Evolutionary conservation across 2,329 filamentous ascomycete species (phyloP), one percentile per base, ranked within the genome.

Genomic region (Metarhizium brunneum): DNA sequence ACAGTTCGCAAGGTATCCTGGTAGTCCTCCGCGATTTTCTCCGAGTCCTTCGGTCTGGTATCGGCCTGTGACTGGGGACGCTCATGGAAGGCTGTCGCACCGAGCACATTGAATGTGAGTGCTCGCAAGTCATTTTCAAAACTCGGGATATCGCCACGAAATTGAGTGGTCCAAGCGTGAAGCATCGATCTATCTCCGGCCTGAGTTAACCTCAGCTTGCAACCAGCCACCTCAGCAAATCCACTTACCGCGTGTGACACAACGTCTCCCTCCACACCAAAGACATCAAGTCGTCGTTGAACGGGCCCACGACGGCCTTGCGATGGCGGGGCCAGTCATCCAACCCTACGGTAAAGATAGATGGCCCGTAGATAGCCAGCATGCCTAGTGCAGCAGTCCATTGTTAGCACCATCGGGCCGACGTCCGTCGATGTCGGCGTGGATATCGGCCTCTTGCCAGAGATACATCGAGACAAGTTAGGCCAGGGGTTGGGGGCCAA

Each of bases 311-410:
- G n/a, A 55, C 20, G 0, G 48, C 6, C 38, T 55, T 55, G 36
- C 48, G 54, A 47, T 55, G 48, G 13, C 54, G 54, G 11, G 54
- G 4, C 54, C 54, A 55, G 42, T 55, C 54, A 29, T 55, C 45
- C 47, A 29, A 50, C 3, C 53, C 53, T 32, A 32, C 53, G 3
- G 53, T 54, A 13, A 32, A 50, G 45, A 54, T 2, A 35, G 30
- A 54, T 7, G 53, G 53, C 6, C 53, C 53, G 30, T 42, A 54
- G 18, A 55, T 14, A 18, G 51, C 54, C n/a, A 55, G 54, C 6
- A 55, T 11, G 47, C 51, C 51, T 25, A 25, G 25, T 25, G 3
- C 25, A 25, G 25, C 25, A 25, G 25, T 25, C 25, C 3, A 25
- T 25, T 25, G 25, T 25, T 25, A 25, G 25, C 25, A 4, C 25